Evolutionary conservation across 441 rosid species (phyloP).

Genomic region (Dalechampia spathulata): DNA sequence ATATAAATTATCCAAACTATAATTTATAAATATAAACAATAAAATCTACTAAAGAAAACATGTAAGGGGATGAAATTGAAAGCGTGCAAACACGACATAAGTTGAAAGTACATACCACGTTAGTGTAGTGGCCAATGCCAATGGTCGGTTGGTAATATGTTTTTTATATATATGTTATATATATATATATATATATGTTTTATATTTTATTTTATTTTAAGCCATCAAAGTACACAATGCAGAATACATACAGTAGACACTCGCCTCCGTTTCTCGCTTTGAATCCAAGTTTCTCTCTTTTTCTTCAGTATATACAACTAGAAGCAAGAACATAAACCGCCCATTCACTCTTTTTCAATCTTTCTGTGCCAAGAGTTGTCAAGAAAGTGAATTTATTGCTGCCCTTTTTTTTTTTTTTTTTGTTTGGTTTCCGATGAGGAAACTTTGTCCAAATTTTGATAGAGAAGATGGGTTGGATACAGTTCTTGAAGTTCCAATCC

Average conservation of each 20-base stretch:
- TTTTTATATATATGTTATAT: too few species aligned
- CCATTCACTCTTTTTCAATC: too few species aligned
- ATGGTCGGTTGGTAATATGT: constrained; percentile 71
- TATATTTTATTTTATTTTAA: too few species aligned
- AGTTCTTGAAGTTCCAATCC: constrained; percentile 90
- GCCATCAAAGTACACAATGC: too few species aligned
- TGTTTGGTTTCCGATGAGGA: constrained; percentile 36
- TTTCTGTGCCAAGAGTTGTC: too few species aligned
- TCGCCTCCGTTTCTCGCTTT: too few species aligned
- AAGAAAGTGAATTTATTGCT: too few species aligned
- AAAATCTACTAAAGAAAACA: too few species aligned
- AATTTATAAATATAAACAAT: neutral
- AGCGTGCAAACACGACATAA: constrained; percentile 70
- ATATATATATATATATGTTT: too few species aligned
- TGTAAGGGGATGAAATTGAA: constrained; percentile 9
- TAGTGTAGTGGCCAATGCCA: constrained; percentile 27
- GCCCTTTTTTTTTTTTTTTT: too few species aligned
- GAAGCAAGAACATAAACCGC: constrained; percentile 14
- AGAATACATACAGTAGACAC: too few species aligned
- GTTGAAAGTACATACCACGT: constrained; percentile 46
- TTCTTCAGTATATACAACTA: neutral
- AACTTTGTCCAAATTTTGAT: constrained; percentile 72
- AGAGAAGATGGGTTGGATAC: constrained; percentile 81
- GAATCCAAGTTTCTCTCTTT: constrained; percentile 15
- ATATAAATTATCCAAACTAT: too few species aligned